Percentiles rank a stretch among this genome's conserved stretches.
These are phyloP conservation scores for Austroboletus novae-zelandiae DNA, from an alignment of 1,284 basidiomycete genomes.

Conservation along the genomic window DNA sequence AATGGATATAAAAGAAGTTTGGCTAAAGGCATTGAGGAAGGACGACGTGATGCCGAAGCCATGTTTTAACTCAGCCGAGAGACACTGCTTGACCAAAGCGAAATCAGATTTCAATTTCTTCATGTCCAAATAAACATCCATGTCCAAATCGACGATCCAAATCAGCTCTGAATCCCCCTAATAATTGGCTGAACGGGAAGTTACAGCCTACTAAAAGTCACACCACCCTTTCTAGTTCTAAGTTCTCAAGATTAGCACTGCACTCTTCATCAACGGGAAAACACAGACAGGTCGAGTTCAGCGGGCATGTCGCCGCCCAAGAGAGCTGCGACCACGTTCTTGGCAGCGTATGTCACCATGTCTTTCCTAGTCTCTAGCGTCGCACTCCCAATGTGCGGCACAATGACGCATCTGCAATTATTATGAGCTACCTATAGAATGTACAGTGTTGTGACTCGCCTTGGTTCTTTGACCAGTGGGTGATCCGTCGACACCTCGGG, in stretches of 20 bases:
- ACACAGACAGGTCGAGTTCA: slow-evolving; percentile 38
- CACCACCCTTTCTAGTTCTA: too few species aligned
- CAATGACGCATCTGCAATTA: slow-evolving; percentile 59
- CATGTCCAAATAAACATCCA: too few species aligned
- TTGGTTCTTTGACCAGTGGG: slow-evolving; percentile 73
- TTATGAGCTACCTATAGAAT: slow-evolving; percentile 5
- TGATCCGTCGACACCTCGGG: slow-evolving; percentile 76
- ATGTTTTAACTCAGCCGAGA: too few species aligned
- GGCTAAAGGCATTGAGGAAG: too few species aligned
- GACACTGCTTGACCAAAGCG: too few species aligned
- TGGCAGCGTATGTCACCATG: slow-evolving; percentile 76
- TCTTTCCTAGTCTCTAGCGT: slow-evolving; percentile 80
- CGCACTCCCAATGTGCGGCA: slow-evolving; percentile 91
- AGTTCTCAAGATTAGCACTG: neutral
- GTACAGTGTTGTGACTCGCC: slow-evolving; percentile 43
- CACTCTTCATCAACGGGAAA: slow-evolving; percentile 45
- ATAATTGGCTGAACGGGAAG: neutral
- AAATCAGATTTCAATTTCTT: too few species aligned
- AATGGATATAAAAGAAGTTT: too few species aligned
- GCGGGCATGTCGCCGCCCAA: slow-evolving; percentile 54
- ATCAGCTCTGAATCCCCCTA: too few species aligned
- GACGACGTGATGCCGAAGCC: too few species aligned
- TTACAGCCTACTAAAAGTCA: too few species aligned
- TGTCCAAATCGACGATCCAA: too few species aligned
- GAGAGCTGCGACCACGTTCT: slow-evolving; percentile 61